Conservation (phyloP, 371 early-diverging fungal genomes). For the Entomophthora muscae region DNA sequence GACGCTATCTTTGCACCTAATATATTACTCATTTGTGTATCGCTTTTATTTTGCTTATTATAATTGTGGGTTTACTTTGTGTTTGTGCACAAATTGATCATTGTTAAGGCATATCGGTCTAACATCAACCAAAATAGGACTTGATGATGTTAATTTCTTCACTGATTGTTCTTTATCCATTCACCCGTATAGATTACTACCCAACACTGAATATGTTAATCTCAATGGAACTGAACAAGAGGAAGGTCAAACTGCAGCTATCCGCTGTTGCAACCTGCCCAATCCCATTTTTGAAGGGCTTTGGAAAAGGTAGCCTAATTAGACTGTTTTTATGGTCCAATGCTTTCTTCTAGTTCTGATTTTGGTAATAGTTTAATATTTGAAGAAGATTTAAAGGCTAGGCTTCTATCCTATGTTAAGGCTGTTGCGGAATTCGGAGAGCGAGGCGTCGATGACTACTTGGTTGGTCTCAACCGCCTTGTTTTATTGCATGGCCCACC, state of each 20-base stretch:
- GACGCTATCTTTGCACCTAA: background rate
- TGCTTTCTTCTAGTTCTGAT: background rate
- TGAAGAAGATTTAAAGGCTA: background rate
- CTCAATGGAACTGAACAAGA: background rate
- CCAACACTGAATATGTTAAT: background rate
- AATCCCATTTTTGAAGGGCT: background rate
- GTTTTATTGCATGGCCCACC: conserved; percentile 46
- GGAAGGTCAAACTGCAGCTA: background rate
- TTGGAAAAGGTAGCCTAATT: background rate
- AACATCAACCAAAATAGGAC: background rate
- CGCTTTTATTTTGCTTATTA: too few species aligned
- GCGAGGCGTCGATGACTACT: background rate
- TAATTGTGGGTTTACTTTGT: too few species aligned
- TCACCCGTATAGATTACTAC: background rate
- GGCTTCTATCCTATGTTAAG: background rate
- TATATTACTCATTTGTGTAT: too few species aligned
- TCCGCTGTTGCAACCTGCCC: background rate
- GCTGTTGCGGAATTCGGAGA: background rate
- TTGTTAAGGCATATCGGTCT: too few species aligned
- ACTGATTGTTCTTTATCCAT: background rate
- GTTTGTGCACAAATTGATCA: too few species aligned
- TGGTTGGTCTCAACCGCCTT: conserved; percentile 14
- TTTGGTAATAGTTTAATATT: background rate
- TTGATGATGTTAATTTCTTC: background rate
- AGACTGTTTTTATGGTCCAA: background rate